Percentiles rank a stretch among this genome's conserved stretches.
phyloP scores from a whole-genome alignment of 2,329 filamentous ascomycete species.

The Alternaria novae-zelandiae region DNA sequence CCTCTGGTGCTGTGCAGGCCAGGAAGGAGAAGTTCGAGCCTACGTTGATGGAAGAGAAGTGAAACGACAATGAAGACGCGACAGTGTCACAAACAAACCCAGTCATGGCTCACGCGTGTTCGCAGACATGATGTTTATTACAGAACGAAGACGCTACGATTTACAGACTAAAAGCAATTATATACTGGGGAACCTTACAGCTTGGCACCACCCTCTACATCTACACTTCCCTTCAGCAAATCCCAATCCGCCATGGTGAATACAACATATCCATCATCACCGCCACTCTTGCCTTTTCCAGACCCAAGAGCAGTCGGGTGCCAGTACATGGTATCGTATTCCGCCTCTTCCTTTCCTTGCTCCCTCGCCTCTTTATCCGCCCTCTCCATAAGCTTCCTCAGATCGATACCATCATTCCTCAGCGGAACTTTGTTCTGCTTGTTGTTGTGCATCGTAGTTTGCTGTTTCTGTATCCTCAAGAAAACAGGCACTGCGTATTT shows the following conservation, averaged over 20 bases:
- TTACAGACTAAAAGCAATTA: neutral
- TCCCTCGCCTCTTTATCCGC: conserved; percentile 46
- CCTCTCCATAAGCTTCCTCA: conserved; percentile 53
- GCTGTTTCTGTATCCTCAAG: conserved; percentile 65
- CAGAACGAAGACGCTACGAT: conserved; percentile 2
- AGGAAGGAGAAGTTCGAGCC: conserved; percentile 43
- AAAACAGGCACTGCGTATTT: conserved; percentile 79
- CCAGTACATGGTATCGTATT: conserved; percentile 59
- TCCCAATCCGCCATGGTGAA: conserved; percentile 68
- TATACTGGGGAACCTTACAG: conserved; percentile 8
- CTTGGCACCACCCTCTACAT: conserved; percentile 19
- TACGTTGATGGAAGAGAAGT: conserved; percentile 40
- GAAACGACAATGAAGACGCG: conserved; percentile 5
- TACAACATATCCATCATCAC: conserved; percentile 60
- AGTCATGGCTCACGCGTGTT: neutral
- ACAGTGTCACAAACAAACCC: neutral
- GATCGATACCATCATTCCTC: conserved; percentile 70
- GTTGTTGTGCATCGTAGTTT: conserved; percentile 73
- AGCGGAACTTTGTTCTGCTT: conserved; percentile 81
- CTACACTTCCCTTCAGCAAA: conserved; percentile 49
- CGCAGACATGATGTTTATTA: neutral
- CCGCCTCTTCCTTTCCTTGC: conserved; percentile 37
- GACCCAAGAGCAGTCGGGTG: conserved; percentile 45
- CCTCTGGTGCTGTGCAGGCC: conserved; percentile 71
- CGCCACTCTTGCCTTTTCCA: conserved; percentile 44